Percentiles rank a stretch among this genome's conserved stretches.
These are phyloP conservation scores for Sporothrix curviconia DNA, from an alignment of 2,329 filamentous ascomycete species.

Conservation along the genomic window DNA sequence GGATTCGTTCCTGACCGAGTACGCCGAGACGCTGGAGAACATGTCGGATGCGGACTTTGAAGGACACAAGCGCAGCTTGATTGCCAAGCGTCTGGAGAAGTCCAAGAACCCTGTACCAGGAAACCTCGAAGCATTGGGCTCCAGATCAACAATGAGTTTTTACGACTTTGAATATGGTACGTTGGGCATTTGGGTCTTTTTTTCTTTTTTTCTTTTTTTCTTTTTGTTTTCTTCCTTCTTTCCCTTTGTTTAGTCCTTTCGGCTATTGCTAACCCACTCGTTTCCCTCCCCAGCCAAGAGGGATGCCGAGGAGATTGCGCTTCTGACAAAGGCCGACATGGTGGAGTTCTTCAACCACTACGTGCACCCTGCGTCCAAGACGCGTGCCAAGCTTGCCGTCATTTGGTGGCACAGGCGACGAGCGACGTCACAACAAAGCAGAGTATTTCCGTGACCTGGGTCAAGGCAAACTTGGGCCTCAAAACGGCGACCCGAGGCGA, in stretches of 20 bases:
- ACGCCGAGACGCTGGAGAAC: conserved; percentile 57
- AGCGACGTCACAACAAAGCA: conserved; percentile 39
- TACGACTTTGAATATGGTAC: conserved; percentile 84
- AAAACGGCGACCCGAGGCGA: too few relatives aligned
- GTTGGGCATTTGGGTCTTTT: too few relatives aligned
- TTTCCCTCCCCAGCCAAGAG: conserved; percentile 49
- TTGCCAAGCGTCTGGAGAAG: conserved; percentile 83
- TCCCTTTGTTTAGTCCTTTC: background rate
- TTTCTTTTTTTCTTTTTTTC: background rate
- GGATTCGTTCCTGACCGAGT: conserved; percentile 70
- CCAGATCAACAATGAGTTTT: conserved; percentile 75
- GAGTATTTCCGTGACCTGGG: conserved; percentile 35
- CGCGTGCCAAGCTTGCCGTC: conserved; percentile 78
- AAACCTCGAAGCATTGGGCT: conserved; percentile 77
- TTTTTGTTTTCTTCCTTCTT: conserved; percentile 37
- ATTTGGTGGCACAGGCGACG: conserved; percentile 68
- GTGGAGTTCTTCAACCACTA: conserved; percentile 69
- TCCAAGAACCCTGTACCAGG: conserved; percentile 84
- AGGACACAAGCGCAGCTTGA: conserved; percentile 79
- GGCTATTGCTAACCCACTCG: background rate
- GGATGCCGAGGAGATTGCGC: conserved; percentile 69
- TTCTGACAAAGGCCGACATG: conserved; percentile 72
- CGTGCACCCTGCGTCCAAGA: conserved; percentile 66
- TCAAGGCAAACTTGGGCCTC: conserved; percentile 32
- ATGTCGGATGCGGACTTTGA: conserved; percentile 86